These are phyloP conservation scores for Aspergillus sergii DNA, from an alignment of 2,329 filamentous ascomycete species.

Conservation along the genomic window DNA sequence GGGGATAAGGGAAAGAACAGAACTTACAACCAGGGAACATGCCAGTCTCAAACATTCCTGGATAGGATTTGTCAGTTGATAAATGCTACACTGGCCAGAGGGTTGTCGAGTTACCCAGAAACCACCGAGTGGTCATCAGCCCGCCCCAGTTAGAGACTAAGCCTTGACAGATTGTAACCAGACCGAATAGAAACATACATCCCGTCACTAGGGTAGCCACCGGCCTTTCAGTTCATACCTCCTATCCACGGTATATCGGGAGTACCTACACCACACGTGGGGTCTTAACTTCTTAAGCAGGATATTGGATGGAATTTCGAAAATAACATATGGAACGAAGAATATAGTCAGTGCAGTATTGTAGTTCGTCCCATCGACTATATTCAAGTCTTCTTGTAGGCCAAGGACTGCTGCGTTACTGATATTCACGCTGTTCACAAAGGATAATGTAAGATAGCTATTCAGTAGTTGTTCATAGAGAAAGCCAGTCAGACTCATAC, in stretches of 20 bases:
- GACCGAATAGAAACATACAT: constrained; percentile 84
- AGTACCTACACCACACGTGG: constrained; percentile 62
- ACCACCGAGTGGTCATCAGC: constrained; percentile 78
- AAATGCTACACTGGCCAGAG: not conserved
- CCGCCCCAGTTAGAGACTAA: constrained; percentile 76
- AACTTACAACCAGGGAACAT: constrained; percentile 67
- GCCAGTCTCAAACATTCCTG: constrained; percentile 66
- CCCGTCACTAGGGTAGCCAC: constrained; percentile 54
- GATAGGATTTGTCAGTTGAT: constrained; percentile 3
- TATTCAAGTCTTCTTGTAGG: constrained; percentile 63
- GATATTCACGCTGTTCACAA: constrained; percentile 66
- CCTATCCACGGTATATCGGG: not conserved
- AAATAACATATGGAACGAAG: constrained; percentile 74
- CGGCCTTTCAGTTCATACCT: not conserved
- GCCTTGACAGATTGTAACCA: constrained; percentile 75
- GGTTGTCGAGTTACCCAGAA: constrained; percentile 59
- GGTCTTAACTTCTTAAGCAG: constrained; percentile 69
- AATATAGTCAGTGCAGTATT: constrained; percentile 79
- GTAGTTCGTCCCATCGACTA: constrained; percentile 60
- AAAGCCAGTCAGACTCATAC: constrained; percentile 28
- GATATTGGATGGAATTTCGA: constrained; percentile 70
- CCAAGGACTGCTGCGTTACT: constrained; percentile 73
- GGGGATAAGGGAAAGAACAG: not conserved
- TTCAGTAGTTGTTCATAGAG: not conserved
- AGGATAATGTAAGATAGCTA: not conserved